Conservation (phyloP, 805 yeast genomes). For the Candida wancherniae region DNA sequence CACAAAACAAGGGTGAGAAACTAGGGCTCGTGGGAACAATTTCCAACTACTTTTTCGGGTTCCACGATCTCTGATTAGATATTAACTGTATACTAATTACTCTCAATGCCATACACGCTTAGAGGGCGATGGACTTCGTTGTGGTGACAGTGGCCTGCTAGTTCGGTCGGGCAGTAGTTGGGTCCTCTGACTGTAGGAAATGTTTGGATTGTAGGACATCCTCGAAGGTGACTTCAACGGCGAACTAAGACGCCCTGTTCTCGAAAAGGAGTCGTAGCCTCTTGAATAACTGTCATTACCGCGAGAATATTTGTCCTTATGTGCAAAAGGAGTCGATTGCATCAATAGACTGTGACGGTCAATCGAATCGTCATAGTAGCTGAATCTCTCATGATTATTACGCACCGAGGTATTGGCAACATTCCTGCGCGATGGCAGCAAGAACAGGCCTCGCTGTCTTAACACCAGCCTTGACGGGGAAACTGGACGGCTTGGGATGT, state of each 20-base stretch:
- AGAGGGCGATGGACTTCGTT: constrained; percentile 17
- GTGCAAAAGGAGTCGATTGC: constrained; percentile 17
- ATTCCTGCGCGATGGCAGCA: constrained; percentile 3
- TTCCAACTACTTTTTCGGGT: constrained; percentile 37
- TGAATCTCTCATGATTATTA: constrained; percentile 4
- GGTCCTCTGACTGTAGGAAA: constrained; percentile 14
- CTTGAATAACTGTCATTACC: constrained; percentile 12
- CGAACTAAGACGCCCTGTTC: constrained; percentile 13
- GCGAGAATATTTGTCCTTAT: constrained; percentile 8
- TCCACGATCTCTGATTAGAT: constrained; percentile 33
- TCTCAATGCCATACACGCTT: constrained; percentile 16
- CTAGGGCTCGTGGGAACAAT: constrained; percentile 31
- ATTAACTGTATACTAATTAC: not conserved
- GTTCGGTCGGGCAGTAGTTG: constrained; percentile 16
- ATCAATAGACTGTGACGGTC: constrained; percentile 10
- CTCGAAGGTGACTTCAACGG: constrained; percentile 16
- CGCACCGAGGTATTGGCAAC: constrained; percentile 5
- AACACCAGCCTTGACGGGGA: constrained; percentile 12
- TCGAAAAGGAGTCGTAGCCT: constrained; percentile 10
- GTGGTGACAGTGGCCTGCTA: constrained; percentile 17
- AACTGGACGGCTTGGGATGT: constrained; percentile 7
- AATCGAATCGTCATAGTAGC: constrained; percentile 9
- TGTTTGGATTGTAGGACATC: constrained; percentile 11
- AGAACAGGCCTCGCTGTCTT: constrained; percentile 1
- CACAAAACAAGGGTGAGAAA: constrained; percentile 21